Evolutionary conservation across 371 early-diverging fungal species (phyloP), one percentile per base, ranked within the genome.

Genomic region (Zychaea mexicana): DNA sequence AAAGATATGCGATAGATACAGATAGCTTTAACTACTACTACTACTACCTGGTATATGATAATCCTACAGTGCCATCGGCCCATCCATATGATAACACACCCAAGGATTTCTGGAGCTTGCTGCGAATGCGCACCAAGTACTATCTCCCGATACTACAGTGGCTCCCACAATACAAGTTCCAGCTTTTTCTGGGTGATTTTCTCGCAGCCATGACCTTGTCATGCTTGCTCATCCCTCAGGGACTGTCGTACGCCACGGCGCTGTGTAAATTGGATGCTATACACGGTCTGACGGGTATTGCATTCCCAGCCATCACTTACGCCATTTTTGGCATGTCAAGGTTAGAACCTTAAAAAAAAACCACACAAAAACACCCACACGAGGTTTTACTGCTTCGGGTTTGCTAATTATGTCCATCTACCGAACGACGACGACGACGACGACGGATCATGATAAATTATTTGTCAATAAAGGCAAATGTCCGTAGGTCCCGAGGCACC

Each of bases 121-220:
- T 82, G 33, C 84, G 74, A 69, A 79, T 82, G 5, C 83, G 94
- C 19, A 65, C 91, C 28, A 90, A 89, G 45, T 96, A 95, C 77
- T 96, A 96, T 72, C 87, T 96, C 27, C 97, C 97, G 4, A 88
- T 94, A 17, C 76, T 93, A 21, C 87, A 91, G 30, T 96, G 97
- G 97, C 74, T 95, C 4, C 96, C 96, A 0, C 70, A 74, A 22
- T 96, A 96, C 78, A 77, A 72, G 28, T 56, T 74, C 47, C 65
- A 77, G 6, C 64, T 80, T 3, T 72, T 81, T 64, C 63, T 74
- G 72, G 68, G 81, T 32, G 96, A 97, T 71, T 66, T 92, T 21
- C 70, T 93, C 19, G 95, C 97, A 12, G 96, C 95, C 22, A 72
- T 94, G 52, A 95, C 96, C 8, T 87, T 96, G 7, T 89, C 95